Base-by-base conservation (phyloP, 768 basidiomycete genomes). In the Tylopilus felleus region DNA sequence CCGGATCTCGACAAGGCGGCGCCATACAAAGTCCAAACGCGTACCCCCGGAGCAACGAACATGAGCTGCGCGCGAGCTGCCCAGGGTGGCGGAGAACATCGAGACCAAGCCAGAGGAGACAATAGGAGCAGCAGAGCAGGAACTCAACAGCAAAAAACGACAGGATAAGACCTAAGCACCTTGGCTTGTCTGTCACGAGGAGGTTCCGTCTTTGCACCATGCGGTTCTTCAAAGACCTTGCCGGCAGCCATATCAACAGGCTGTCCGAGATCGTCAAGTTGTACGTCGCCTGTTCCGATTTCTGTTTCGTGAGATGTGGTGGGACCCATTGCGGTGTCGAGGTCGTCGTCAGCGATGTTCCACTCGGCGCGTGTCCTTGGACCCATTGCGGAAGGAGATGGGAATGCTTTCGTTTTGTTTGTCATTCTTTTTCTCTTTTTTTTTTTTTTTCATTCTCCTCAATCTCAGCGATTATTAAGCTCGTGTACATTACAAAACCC, bases 121-220 rank as follows among this genome's bases (percentile, higher is more conserved):
- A 58, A 62, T 27, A 52, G 39, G 45, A 49, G 58, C 38, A 48
- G 58, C 56, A 68, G 62, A 52, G 59, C 50, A 58, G 52, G 58
- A 58, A 70, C 31, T 41, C 55, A 55, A 65, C 23, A 62, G 56
- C 58, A 71, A 64, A 62, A 67, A 68, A 38, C 56, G 51, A 74
- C 67, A 67, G 64, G 72, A 79, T 74, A 73, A 78, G 79, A 85
- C 80, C 81, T 86, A 89, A 87, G 87, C 87, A 89, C 87, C 87
- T 89, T 89, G 79, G 83, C 77, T 77, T 85, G 85, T 79, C 86
- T 88, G 76, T 89, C 86, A 65, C 85, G 83, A 60, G 61, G 44
- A 67, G 74, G 65, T 54, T 81, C 80, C 62, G 73, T 70, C 67
- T 76, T 63, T 56, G 46, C 49, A 61, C 76, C 75, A 60, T 77